These are phyloP conservation scores for Ganoderma leucocontextum DNA, from an alignment of 1,284 basidiomycete species.

Conservation along the genomic window DNA sequence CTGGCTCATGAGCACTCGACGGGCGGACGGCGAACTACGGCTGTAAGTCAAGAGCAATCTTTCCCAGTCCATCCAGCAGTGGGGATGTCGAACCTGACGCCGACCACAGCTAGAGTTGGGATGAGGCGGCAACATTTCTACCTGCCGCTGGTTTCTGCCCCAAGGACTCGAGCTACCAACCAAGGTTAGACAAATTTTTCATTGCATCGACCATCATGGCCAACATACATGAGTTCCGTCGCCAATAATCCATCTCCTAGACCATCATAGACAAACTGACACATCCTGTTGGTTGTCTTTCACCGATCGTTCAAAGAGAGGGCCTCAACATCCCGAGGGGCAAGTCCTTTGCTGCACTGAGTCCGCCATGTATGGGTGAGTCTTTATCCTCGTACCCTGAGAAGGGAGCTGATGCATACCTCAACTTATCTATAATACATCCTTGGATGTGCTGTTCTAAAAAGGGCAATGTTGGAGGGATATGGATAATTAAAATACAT, in stretches of 20 bases:
- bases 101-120: neutral
- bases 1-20: neutral
- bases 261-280: neutral
- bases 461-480: no score
- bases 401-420: no score
- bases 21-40: neutral
- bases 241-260: neutral
- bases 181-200: neutral
- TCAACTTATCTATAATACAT: no score
- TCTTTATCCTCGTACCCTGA: no score
- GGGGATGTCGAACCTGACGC: neutral
- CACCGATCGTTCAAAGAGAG: neutral
- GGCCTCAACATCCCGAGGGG: no score
- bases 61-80: neutral
- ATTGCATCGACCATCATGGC: neutral
- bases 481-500: no score
- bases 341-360: no score
- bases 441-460: no score
- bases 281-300: neutral
- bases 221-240: neutral
- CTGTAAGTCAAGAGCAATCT: neutral
- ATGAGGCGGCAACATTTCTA: neutral
- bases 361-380: no score
- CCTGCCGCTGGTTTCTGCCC: neutral
- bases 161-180: neutral